Evolutionary conservation across 2,329 filamentous ascomycete species (phyloP), one percentile per base, ranked within the genome.

Genomic region (Talaromyces sp.): DNA sequence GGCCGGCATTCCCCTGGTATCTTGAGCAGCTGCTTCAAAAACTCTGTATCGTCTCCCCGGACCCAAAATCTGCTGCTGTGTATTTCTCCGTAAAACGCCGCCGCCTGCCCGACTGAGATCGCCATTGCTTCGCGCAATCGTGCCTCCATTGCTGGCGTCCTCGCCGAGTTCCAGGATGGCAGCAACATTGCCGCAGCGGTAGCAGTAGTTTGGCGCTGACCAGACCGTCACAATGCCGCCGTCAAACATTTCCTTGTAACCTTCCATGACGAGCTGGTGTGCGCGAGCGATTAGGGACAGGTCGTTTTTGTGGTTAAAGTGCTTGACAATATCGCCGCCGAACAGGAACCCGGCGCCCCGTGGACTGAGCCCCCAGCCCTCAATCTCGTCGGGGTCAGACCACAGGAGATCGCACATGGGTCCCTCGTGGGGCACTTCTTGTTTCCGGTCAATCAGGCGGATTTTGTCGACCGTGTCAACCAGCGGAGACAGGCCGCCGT

Each of bases 191-290:
- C 92, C 92, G 70, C 92, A 97, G 64, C 91, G 86, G 77, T 97
- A 97, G 78, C 92, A 97, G 80, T 97, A 97, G 74, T 97, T 97
- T 0, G 92, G 92, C 10, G 92, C 92, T 0, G 90, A 95, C 93
- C 94, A 99, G n/a, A 99, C 94, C 0, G 94, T 99, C 48, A 97
- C 94, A 65, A 99, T 97, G 54, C 88, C 91, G 14, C 87, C 89
- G 72, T 96, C 91, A 70, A 97, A 99, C 92, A 97, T 97, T 74
- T 97, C 94, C 78, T 97, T 97, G 76, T 97, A 99, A 0, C 94
- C 94, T 74, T 99, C 94, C 94, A 97, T 99, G 65, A 99, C 94
- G 24, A 99, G 86, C 75, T 99, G 94, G 72, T 99, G 94, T 0
- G 94, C 94, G 59, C 94, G 86, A 19, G 93, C 94, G 65, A 99